Evolutionary conservation across 148 eudicot genomes (phyloP), one percentile per base, ranked within the genome.

Genomic region (Rhododendron mucronatum): DNA sequence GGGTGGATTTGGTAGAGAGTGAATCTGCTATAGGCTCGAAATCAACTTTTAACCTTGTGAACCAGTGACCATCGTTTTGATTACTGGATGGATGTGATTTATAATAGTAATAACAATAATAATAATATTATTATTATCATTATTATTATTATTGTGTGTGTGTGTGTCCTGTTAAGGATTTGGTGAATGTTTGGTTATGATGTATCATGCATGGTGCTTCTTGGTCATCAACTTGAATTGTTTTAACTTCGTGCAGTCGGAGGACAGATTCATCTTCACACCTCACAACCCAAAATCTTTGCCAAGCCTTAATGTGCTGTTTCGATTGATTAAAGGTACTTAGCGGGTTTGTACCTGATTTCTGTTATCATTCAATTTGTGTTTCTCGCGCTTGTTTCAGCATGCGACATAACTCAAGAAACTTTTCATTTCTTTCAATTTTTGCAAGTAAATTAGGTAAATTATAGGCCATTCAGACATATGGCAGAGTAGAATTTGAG

Each of bases 241-340:
- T 84, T 84, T 21, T 8, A 33, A 80, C 30, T 45, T 65, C 67
- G 21, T 89, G 90, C 93, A 96, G 99, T 90, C 82, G 16, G 86
- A 87, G 75, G 94, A 95, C 30, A 91, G 87, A 85, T 90, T 95
- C 30, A 80, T 78, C 18, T 96, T 96, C 81, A 87, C 84, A 82
- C 97, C 99, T 7, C 89, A 90, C 87, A 96, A 95, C 90, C 95
- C 94, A 3, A 87, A 87, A 55, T 90, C 91, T 3, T 86, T 89
- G 4, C 26, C 59, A 26, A 86, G 87, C 82, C 88, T 95, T 80
- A 91, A 90, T 83, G 93, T 93, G 71, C 84, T 87, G 63, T 93
- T 93, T 86, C 91, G 83, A 85, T 82, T 85, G n/a, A 92, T 95
- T 79, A 92, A 92, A 94, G 97, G 99, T 95, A 81, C 81, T 63